A percentile compares a stretch with the other conserved stretches of the same genome.
Evolutionary conservation across 2,329 filamentous ascomycete species (phyloP).

Genomic region (Dothideomycetes sp.): DNA sequence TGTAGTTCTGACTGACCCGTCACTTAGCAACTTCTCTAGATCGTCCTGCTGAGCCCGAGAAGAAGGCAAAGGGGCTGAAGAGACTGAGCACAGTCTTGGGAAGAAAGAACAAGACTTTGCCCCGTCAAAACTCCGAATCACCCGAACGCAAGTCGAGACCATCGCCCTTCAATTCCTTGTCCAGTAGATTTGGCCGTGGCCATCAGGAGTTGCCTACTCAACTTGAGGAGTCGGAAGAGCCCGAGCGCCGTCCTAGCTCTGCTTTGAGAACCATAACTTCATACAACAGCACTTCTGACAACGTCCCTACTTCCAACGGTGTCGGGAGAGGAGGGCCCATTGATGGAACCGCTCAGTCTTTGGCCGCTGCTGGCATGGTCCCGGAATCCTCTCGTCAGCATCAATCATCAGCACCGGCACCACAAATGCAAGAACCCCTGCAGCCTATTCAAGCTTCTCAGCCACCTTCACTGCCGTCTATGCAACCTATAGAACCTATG

Average conservation of each 20-base stretch:
- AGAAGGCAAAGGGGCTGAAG: conserved; percentile 38
- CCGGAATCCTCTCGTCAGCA: conserved; percentile 8
- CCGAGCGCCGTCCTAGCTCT: conserved; percentile 22
- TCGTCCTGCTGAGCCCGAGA: conserved; percentile 23
- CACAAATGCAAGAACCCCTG: conserved; percentile 25
- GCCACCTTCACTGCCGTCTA: background rate
- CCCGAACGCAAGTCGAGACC: conserved; percentile 44
- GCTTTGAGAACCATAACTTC: conserved; percentile 19
- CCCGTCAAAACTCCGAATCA: conserved; percentile 28
- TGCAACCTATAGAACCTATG: too few species aligned
- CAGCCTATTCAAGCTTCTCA: conserved; percentile 15
- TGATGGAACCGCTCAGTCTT: conserved; percentile 9
- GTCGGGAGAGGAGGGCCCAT: conserved; percentile 4
- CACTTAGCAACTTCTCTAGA: conserved; percentile 20
- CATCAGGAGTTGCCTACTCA: conserved; percentile 52
- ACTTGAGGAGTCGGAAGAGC: conserved; percentile 24
- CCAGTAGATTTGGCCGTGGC: conserved; percentile 48
- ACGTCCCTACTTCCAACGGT: conserved; percentile 1
- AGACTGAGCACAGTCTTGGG: conserved; percentile 63
- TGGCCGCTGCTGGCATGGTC: conserved; percentile 10
- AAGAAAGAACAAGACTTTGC: conserved; percentile 35
- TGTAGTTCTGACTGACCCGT: conserved; percentile 34
- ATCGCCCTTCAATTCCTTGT: conserved; percentile 51
- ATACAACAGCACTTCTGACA: conserved; percentile 3
- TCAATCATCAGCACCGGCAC: conserved; percentile 26